Evolutionary conservation across 1,284 basidiomycete species (phyloP), one percentile per base, ranked within the genome.

Genomic region (Dichomitus squalens): DNA sequence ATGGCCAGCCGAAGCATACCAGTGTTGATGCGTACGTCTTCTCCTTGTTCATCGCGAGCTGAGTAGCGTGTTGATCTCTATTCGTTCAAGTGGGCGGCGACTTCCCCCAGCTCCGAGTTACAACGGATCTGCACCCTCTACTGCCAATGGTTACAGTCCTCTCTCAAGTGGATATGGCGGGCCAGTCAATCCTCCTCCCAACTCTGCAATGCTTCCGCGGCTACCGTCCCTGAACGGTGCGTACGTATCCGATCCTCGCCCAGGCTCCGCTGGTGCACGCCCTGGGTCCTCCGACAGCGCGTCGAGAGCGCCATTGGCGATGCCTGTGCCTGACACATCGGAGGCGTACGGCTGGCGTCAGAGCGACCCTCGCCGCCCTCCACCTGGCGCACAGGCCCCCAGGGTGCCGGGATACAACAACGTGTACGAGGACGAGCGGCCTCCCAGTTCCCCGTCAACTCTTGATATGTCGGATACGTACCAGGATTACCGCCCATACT

Each of bases 311-410:
- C 64, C 65, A 23, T 60, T 58, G 23, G 52, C 51, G 14, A 69
- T 71, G 65, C 70, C 70, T 33, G 54, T 66, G 0, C 69, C 70
- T n/a, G 65, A 68, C 14, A 52, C 59, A 16, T 53, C 53, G 12
- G 66, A 63, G 21, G 35, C 52, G 11, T 55, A 55, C 29, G 55
- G 50, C 33, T 67, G 68, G 66, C 60, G 63, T 16, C 59, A 60
- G 25, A 59, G 51, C 49, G 58, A 64, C 8, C 50, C 58, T 12
- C 59, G 64, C 31, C 59, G 55, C 33, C 64, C 64, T 27, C 62
- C 68, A 18, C 43, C 60, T 18, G 62, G 61, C 27, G 63, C 65
- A 52, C 52, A 62, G 61, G 58, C 60, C 7, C 55, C 60, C 20
- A 57, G 54, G 35, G 57, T 61, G 18, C 60, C 65, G 33, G 61